A percentile compares a stretch with the other conserved stretches of the same genome.
These are phyloP conservation scores for Fusarium continuum DNA, from an alignment of 2,329 filamentous ascomycete genomes.

Conservation along the genomic window DNA sequence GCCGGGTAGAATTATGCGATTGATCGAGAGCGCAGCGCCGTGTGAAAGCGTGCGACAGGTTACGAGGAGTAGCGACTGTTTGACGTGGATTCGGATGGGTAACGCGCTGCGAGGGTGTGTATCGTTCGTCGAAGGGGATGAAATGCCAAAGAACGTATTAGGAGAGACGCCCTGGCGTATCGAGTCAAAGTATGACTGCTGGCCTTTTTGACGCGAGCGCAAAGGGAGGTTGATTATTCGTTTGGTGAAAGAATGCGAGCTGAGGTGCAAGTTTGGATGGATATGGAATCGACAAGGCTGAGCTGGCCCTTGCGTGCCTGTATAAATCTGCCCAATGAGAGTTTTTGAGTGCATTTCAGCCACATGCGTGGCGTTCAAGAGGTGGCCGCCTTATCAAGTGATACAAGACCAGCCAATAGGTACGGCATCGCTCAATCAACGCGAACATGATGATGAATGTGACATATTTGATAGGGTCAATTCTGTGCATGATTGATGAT, in stretches of 20 bases:
- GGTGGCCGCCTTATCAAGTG: background rate
- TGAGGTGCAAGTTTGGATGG: conserved; percentile 34
- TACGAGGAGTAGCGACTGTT: conserved; percentile 6
- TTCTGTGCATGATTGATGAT: no score
- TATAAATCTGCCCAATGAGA: conserved; percentile 33
- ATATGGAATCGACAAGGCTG: conserved; percentile 40
- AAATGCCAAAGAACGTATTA: conserved; percentile 5
- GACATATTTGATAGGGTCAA: no score
- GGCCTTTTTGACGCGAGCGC: conserved; percentile 35
- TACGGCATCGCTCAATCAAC: no score
- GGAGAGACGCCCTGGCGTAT: conserved; percentile 20
- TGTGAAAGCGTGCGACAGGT: conserved; percentile 12
- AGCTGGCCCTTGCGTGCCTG: conserved; percentile 12
- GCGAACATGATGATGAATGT: no score
- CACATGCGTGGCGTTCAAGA: conserved; percentile 12
- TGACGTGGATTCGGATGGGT: background rate
- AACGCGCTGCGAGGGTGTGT: conserved; percentile 15
- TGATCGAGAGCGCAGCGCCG: background rate
- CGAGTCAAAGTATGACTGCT: conserved; percentile 32
- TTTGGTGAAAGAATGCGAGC: conserved; percentile 14
- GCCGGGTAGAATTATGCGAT: conserved; percentile 7
- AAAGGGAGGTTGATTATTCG: conserved; percentile 10
- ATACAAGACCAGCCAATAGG: no score
- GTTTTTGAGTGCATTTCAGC: background rate
- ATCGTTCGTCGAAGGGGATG: background rate